phyloP scores from a whole-genome alignment of 1,284 basidiomycete genomes.

The Cryptococcus hybrid region DNA sequence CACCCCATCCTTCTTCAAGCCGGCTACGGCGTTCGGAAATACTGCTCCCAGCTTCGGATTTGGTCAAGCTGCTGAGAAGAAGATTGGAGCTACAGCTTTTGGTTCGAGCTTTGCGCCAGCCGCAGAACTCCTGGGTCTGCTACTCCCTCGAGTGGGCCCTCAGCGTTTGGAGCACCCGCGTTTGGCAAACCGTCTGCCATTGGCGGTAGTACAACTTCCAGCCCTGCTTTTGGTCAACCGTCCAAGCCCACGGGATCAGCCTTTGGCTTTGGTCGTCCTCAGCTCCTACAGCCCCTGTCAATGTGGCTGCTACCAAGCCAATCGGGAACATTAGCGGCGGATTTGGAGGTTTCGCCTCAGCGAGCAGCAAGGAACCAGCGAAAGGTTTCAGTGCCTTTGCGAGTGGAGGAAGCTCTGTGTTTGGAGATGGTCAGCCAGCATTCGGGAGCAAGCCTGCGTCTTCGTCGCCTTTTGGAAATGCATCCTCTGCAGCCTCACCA shows the following conservation, averaged over 20 bases:
- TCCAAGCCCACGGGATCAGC: constrained; percentile 10
- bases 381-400: constrained; percentile 30
- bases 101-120: constrained; percentile 4
- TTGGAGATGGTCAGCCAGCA: constrained; percentile 10
- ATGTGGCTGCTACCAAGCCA: too few relatives aligned
- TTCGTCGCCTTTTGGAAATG: background rate
- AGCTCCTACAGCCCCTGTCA: constrained; percentile 9
- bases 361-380: constrained; percentile 16
- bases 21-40: constrained; percentile 39
- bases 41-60: constrained; percentile 29
- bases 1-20: constrained; percentile 39
- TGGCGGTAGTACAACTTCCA: background rate
- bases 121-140: background rate
- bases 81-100: constrained; percentile 10
- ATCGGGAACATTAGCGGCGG: constrained; percentile 29
- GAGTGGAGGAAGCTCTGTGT: constrained; percentile 9
- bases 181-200: constrained; percentile 16
- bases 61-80: constrained; percentile 12
- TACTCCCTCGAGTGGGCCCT: constrained; percentile 2
- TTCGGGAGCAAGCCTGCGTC: background rate
- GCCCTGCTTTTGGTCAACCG: constrained; percentile 24
- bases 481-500: background rate
- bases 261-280: constrained; percentile 6
- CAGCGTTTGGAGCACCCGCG: background rate
- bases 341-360: constrained; percentile 34